These are phyloP conservation scores for Venturiaceae sp. DNA, from an alignment of 2,329 filamentous ascomycete species.

Conservation along the genomic window DNA sequence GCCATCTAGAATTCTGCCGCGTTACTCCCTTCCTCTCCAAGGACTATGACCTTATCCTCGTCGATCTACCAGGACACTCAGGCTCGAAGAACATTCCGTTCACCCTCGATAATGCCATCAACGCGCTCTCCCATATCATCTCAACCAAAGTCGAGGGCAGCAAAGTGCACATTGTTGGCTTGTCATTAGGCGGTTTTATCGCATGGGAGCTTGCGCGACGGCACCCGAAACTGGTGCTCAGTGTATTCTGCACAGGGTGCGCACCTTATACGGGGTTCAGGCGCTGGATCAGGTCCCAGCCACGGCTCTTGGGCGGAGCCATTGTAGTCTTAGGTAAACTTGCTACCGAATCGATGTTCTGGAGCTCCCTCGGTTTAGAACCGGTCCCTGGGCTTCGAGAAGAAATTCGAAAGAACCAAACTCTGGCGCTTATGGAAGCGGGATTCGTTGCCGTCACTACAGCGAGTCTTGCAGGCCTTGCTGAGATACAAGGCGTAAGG, in stretches of 20 bases:
- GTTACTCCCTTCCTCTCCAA: conserved; percentile 8
- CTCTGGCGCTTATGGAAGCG: conserved; percentile 4
- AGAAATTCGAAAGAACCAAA: conserved; percentile 6
- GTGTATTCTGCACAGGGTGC: conserved; percentile 5
- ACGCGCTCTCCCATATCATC: conserved; percentile 9
- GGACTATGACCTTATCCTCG: conserved; percentile 10
- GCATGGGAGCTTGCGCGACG: conserved; percentile 9
- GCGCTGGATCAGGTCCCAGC: not conserved
- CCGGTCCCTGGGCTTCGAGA: conserved; percentile 6
- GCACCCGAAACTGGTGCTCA: not conserved
- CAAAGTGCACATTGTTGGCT: conserved; percentile 13
- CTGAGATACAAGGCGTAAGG: not conserved
- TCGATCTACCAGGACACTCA: conserved; percentile 12
- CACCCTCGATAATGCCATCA: conserved; percentile 8
- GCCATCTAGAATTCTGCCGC: conserved; percentile 7
- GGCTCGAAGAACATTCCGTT: conserved; percentile 11
- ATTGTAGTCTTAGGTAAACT: not conserved
- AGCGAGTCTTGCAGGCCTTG: conserved; percentile 7
- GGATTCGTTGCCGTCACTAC: not conserved
- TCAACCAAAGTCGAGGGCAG: conserved; percentile 7
- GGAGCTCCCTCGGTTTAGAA: conserved; percentile 3
- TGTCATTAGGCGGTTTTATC: conserved; percentile 13
- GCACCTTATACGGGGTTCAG: not conserved
- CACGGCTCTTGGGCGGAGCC: not conserved
- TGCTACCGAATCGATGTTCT: conserved; percentile 4